phyloP scores from a whole-genome alignment of 169 alveolate genomes.

The Cryptosporidium baileyi region DNA sequence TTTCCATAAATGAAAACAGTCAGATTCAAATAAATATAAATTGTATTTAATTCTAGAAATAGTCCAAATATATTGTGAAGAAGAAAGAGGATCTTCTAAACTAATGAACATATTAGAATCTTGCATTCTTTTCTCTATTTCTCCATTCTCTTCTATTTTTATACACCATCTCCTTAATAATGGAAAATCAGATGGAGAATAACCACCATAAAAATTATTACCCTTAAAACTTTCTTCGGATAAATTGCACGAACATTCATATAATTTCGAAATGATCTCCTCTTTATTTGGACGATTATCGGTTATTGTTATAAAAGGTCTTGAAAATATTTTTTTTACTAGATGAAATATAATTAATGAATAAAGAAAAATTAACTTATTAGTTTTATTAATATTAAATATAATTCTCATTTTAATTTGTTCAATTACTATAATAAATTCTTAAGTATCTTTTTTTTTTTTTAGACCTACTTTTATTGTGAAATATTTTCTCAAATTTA shows the following conservation, averaged over 20 bases:
- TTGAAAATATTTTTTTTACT: not conserved
- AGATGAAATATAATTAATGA: not conserved
- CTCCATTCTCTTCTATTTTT: slow-evolving; percentile 14
- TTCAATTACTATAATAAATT: too few species aligned
- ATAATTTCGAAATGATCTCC: not conserved
- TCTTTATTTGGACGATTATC: not conserved
- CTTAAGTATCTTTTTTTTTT: too few species aligned
- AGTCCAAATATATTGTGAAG: slow-evolving; percentile 39
- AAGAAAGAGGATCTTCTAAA: slow-evolving; percentile 14
- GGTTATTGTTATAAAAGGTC: not conserved
- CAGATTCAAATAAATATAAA: not conserved
- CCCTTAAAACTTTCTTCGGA: not conserved
- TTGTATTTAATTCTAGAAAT: slow-evolving; percentile 4
- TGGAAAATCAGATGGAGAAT: not conserved
- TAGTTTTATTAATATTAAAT: too few species aligned
- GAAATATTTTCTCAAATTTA: too few species aligned
- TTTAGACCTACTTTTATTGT: too few species aligned
- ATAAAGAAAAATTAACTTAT: too few species aligned
- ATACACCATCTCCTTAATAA: not conserved
- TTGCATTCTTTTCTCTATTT: slow-evolving; percentile 15
- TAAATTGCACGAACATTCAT: not conserved
- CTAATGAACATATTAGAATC: not conserved
- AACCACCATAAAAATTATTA: slow-evolving; percentile 26
- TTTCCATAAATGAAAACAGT: slow-evolving; percentile 12
- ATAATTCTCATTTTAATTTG: too few species aligned